Evolutionary conservation across 2,329 filamentous ascomycete genomes (phyloP).

Genomic region (Huntiella savannae): DNA sequence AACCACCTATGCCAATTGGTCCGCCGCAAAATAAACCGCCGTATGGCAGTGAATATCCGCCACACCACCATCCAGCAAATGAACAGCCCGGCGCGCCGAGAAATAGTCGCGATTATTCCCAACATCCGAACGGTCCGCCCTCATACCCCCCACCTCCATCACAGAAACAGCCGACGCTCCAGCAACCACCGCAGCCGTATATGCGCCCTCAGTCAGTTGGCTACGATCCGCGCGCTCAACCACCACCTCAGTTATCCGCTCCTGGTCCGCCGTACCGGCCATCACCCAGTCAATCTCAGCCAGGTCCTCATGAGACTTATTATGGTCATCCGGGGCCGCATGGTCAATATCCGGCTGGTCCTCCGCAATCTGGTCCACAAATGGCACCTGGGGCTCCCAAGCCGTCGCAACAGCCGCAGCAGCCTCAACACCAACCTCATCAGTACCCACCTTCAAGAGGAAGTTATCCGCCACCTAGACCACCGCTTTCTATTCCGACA

Average conservation of each 20-base stretch:
- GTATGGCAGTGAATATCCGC: constrained; percentile 33
- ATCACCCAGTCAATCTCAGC: not conserved
- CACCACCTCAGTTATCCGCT: not conserved
- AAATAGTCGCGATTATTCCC: constrained; percentile 26
- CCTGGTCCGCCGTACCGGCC: not conserved
- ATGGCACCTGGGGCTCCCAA: constrained; percentile 13
- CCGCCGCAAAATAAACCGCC: constrained; percentile 12
- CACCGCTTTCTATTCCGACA: constrained; percentile 27
- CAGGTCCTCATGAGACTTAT: not conserved
- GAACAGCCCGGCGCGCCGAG: constrained; percentile 23
- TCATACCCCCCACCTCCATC: constrained; percentile 14
- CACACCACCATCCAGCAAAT: constrained; percentile 14
- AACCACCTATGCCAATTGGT: constrained; percentile 10
- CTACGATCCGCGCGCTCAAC: constrained; percentile 1
- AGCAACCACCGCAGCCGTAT: constrained; percentile 4
- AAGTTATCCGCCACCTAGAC: constrained; percentile 24
- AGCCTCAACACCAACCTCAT: constrained; percentile 22
- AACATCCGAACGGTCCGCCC: constrained; percentile 12
- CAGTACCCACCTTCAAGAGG: constrained; percentile 27
- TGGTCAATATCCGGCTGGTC: not conserved
- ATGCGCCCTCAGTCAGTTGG: constrained; percentile 2
- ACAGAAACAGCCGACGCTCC: constrained; percentile 6
- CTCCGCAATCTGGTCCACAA: constrained; percentile 15
- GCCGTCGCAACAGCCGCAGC: constrained; percentile 16
- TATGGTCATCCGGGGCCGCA: not conserved